Conservation (phyloP, 768 basidiomycete species). For the Boletus fagicola region DNA sequence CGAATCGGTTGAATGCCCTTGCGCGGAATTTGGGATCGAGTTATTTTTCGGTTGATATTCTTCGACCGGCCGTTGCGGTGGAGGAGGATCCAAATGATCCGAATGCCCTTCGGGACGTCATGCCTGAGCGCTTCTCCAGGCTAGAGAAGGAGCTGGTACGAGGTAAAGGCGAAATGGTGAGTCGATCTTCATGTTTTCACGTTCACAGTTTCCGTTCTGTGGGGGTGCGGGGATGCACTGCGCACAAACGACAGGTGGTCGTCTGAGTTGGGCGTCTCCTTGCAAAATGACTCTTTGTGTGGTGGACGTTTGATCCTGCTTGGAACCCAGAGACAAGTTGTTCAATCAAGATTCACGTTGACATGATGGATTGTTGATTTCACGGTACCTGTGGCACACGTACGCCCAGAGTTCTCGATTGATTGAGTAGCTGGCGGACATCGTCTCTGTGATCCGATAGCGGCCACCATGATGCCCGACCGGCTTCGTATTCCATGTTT, state of each 20-base stretch:
- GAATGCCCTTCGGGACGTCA: constrained; percentile 61
- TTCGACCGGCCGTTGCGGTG: constrained; percentile 44
- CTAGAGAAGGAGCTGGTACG: constrained; percentile 83
- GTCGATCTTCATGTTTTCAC: constrained; percentile 26
- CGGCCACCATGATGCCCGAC: background rate
- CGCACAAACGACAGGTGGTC: background rate
- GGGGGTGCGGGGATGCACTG: background rate
- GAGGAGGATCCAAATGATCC: constrained; percentile 41
- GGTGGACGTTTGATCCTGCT: background rate
- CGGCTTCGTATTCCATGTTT: background rate
- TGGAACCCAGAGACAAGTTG: background rate
- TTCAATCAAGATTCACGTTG: background rate
- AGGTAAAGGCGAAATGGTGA: constrained; percentile 83
- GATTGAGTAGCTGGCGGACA: too few relatives aligned
- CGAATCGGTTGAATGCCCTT: constrained; percentile 59
- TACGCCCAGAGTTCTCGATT: background rate
- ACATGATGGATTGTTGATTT: background rate
- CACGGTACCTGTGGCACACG: background rate
- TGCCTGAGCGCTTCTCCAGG: constrained; percentile 74
- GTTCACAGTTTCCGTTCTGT: background rate
- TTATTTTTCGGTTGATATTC: constrained; percentile 57
- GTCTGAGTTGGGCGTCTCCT: background rate
- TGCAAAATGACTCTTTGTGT: background rate
- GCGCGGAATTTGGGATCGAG: constrained; percentile 57
- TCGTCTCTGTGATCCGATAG: background rate